Evolutionary conservation across 257 asterid genomes (phyloP), one percentile per base, ranked within the genome.

Genomic region (Rehmannia glutinosa): DNA sequence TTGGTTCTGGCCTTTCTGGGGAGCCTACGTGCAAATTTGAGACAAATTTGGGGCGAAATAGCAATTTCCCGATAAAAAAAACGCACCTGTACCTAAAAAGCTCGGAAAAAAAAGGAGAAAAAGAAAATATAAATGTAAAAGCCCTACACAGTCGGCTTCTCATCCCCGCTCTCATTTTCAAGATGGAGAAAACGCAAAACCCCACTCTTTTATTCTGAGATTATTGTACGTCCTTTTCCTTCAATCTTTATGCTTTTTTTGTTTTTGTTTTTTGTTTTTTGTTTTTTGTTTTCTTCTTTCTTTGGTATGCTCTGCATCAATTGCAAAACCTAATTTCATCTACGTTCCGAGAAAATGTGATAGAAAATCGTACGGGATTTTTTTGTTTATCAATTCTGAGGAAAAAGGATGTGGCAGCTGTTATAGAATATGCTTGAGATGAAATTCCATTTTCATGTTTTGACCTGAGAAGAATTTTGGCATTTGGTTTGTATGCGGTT

Each of bases 181-280:
- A 45, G 63, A 70, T 45, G 79, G 51, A 28, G 77, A 41, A 47
- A 39, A 19, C 28, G 71, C 69, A 63, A 56, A 57, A 64, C 54
- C 61, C 33, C 70, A 8, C 55, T 62, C n/a, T 30, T 10, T 4
- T 19, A 8, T 57, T 56, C 61, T 35, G 45, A 41, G 54, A 46
- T 21, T 20, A 1, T 6, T 70, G 76, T 77, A 63, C 20, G 66
- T 33, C 11, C 5, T 45, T 63, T 57, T 41, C 64, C 43, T 27
- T 12, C 19, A 15, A 62, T 32, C 6, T 7, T 39, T 17, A 19
- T 72, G 56, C 16, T 27, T 8, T 4, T 27, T 10, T 27, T 8
- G 12, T 27, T 10, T 5, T 36, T 51, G 12, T 41, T 41, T 10
- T 0, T 38, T 38, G 10, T 38, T 38, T 33, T 10, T 33, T 33